Percentiles rank a stretch among this genome's conserved stretches.
These are phyloP conservation scores for Paecilomyces variotii DNA, from an alignment of 2,329 filamentous ascomycete genomes.

Conservation along the genomic window DNA sequence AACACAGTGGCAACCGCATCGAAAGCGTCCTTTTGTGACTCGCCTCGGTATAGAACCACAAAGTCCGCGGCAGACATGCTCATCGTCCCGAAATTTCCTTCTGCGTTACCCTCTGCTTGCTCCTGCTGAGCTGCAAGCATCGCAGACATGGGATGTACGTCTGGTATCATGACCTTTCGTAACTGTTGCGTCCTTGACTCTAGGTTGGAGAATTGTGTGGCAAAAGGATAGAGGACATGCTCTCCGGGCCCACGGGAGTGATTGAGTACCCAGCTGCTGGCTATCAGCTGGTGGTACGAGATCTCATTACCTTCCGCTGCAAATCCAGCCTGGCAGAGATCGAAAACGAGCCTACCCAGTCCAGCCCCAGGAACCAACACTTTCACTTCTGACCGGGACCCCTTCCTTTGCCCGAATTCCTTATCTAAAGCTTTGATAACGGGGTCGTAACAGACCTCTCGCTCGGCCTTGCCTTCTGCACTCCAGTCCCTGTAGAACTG, in stretches of 20 bases:
- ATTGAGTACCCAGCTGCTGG: slow-evolving; percentile 55
- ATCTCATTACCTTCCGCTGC: slow-evolving; percentile 86
- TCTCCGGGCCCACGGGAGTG: slow-evolving; percentile 49
- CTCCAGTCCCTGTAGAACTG: slow-evolving; percentile 97
- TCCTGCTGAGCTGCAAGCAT: slow-evolving; percentile 35
- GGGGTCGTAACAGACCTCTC: slow-evolving; percentile 68
- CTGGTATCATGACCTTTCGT: slow-evolving; percentile 64
- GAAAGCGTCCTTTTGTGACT: slow-evolving; percentile 55
- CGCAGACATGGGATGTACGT: slow-evolving; percentile 61
- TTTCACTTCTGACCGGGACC: slow-evolving; percentile 40
- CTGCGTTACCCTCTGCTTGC: slow-evolving; percentile 10
- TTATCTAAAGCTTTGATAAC: slow-evolving; percentile 58
- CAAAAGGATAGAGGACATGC: slow-evolving; percentile 76
- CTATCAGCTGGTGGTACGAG: slow-evolving; percentile 91
- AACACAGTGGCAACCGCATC: slow-evolving; percentile 85
- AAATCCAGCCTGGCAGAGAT: slow-evolving; percentile 67
- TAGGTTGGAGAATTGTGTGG: slow-evolving; percentile 83
- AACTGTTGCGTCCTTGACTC: slow-evolving; percentile 65
- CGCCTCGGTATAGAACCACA: slow-evolving; percentile 68
- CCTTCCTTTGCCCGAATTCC: slow-evolving; percentile 30
- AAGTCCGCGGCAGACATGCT: slow-evolving; percentile 93
- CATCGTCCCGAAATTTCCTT: slow-evolving; percentile 57
- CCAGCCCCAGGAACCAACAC: slow-evolving; percentile 88
- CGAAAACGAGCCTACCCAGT: slow-evolving; percentile 79
- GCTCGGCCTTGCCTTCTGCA: slow-evolving; percentile 63